A percentile compares a stretch with the other conserved stretches of the same genome.
phyloP scores from a whole-genome alignment of 768 basidiomycete species.

The Leccinum sublutescens region DNA sequence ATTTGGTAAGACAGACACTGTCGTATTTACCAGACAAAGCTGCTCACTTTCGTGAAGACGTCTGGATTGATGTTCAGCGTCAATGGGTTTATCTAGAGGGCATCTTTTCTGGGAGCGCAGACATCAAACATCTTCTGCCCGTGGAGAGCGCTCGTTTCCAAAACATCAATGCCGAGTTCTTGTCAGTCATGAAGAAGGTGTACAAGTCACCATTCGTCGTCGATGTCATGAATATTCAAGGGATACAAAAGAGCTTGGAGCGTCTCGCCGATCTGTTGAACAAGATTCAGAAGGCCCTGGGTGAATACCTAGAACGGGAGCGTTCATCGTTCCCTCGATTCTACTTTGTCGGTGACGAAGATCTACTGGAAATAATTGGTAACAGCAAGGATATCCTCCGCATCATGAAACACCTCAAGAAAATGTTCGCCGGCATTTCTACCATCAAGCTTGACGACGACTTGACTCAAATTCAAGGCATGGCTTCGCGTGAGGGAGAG shows the following conservation, averaged over 20 bases:
- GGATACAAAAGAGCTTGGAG: conserved; percentile 96
- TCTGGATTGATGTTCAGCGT: conserved; percentile 99
- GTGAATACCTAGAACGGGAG: conserved; percentile 97
- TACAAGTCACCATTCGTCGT: conserved; percentile 95
- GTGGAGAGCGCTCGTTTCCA: conserved; percentile 97
- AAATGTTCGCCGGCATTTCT: conserved; percentile 99
- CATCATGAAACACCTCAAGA: conserved; percentile 99
- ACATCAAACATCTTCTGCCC: conserved; percentile 98
- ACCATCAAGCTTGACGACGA: conserved; percentile 88
- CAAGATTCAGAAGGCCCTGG: conserved; percentile 99
- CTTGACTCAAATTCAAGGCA: conserved; percentile 82
- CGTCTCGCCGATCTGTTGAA: conserved; percentile 92
- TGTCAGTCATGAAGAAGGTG: conserved; percentile 99
- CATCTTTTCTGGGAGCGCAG: conserved; percentile 98
- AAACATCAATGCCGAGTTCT: conserved; percentile 97
- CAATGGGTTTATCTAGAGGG: conserved; percentile 99
- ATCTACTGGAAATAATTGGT: conserved; percentile 97
- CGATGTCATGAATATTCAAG: conserved; percentile 36
- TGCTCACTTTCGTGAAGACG: conserved; percentile 50
- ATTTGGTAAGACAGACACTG: conserved; percentile 60
- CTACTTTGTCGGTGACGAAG: conserved; percentile 99
- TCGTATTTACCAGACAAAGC: background rate
- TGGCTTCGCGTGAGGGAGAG: conserved; percentile 96
- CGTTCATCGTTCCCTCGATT: conserved; percentile 98
- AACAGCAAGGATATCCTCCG: conserved; percentile 98